A percentile compares a stretch with the other conserved stretches of the same genome.
Evolutionary conservation across 371 early-diverging fungal species (phyloP).

Genomic region (Mucor saturninus): DNA sequence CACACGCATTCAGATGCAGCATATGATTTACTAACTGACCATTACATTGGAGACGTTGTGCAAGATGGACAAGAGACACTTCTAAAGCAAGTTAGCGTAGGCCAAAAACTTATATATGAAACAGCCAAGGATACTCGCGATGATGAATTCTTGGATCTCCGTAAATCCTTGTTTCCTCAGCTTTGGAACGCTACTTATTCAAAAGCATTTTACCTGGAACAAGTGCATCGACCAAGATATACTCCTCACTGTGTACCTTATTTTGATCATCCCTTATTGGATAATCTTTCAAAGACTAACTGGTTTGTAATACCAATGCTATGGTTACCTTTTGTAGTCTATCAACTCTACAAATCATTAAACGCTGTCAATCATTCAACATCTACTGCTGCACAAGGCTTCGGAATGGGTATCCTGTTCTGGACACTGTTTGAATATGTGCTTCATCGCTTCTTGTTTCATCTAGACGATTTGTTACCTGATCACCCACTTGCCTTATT

Average conservation of each 20-base stretch:
- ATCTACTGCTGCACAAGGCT: conserved; percentile 27
- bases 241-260: conserved; percentile 68
- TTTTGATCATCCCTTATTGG: conserved; percentile 75
- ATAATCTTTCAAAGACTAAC: conserved; percentile 83
- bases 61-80: conserved; percentile 29
- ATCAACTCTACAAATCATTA: conserved; percentile 42
- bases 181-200: conserved; percentile 78
- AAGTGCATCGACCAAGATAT: conserved; percentile 88
- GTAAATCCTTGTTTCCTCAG: conserved; percentile 85
- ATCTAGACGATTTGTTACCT: conserved; percentile 86
- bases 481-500: conserved; percentile 76
- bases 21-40: conserved; percentile 82
- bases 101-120: conserved; percentile 5
- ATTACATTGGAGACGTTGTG: conserved; percentile 71
- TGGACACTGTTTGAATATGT: conserved; percentile 86
- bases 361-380: background rate
- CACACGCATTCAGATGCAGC: conserved; percentile 90
- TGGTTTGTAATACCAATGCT: conserved; percentile 91
- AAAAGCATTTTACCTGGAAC: conserved; percentile 85
- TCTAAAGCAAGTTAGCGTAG: background rate
- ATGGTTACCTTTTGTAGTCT: conserved; percentile 81
- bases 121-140: conserved; percentile 15
- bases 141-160: conserved; percentile 83
- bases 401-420: conserved; percentile 68
- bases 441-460: conserved; percentile 92